Percentiles rank a stretch among this genome's conserved stretches.
These are phyloP conservation scores for Hanseniaspora lindneri DNA, from an alignment of 805 yeast genomes.

Conservation along the genomic window DNA sequence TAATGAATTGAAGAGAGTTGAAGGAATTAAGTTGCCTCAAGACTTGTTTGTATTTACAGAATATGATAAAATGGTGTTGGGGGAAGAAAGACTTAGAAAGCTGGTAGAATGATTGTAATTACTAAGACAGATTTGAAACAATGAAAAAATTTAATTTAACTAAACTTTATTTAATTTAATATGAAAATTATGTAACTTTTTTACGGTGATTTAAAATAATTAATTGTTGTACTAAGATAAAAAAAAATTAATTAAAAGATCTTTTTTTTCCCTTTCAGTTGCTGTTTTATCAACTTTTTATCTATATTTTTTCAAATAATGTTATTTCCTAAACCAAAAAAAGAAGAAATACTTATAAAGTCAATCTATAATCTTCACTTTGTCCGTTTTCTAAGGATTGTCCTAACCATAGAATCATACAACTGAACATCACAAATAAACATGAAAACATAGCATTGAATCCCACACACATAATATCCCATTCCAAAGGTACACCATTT, in stretches of 20 bases:
- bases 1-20: conserved; percentile 53
- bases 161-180: too few species aligned
- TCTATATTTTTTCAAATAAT: too few species aligned
- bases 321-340: background rate
- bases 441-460: conserved; percentile 14
- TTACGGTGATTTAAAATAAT: too few species aligned
- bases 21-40: conserved; percentile 28
- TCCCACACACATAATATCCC: conserved; percentile 15
- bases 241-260: too few species aligned
- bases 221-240: too few species aligned
- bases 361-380: conserved; percentile 37
- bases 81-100: conserved; percentile 16
- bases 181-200: too few species aligned
- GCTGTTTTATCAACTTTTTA: too few species aligned
- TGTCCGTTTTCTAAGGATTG: conserved; percentile 32
- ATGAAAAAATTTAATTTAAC: too few species aligned
- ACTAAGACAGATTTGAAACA: too few species aligned
- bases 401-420: conserved; percentile 81
- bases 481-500: conserved; percentile 48
- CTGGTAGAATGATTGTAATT: background rate
- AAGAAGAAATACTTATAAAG: conserved; percentile 35
- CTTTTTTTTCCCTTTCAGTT: too few species aligned
- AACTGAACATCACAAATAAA: conserved; percentile 71
- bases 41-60: conserved; percentile 58
- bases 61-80: conserved; percentile 46